phyloP scores from a whole-genome alignment of 257 asterid genomes.

The Nicotiana knightiana region DNA sequence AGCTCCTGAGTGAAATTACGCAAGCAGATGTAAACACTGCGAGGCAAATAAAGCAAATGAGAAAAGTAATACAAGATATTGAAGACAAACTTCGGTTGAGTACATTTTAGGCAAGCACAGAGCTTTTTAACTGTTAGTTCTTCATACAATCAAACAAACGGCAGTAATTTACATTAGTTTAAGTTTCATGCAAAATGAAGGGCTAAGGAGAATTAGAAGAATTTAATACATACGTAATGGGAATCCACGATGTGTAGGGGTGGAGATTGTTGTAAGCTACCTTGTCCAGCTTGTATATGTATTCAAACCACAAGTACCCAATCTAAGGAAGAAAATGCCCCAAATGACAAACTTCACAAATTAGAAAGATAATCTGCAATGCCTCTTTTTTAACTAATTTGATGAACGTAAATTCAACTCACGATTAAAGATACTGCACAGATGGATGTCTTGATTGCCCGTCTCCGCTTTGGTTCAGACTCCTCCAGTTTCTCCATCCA shows the following conservation, averaged over 20 bases:
- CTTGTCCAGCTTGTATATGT: conserved; percentile 89
- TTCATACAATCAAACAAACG: neutral
- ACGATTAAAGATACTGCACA: conserved; percentile 57
- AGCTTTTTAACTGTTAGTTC: neutral
- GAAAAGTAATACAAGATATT: conserved; percentile 8
- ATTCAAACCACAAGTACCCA: conserved; percentile 78
- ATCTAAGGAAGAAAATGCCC: conserved; percentile 18
- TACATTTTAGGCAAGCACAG: neutral
- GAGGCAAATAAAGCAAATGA: conserved; percentile 19
- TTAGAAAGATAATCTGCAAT: neutral
- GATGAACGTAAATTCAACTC: conserved; percentile 21
- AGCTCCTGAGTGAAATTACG: conserved; percentile 81
- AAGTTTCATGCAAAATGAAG: neutral
- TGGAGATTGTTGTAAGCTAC: conserved; percentile 82
- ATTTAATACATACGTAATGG: conserved; percentile 61
- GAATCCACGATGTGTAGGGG: conserved; percentile 99
- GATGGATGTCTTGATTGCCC: conserved; percentile 54
- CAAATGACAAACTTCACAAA: conserved; percentile 5
- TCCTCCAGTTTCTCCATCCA: conserved; percentile 98
- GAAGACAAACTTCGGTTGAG: neutral
- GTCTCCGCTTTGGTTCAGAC: conserved; percentile 62
- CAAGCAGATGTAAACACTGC: conserved; percentile 83
- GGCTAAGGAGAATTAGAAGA: neutral
- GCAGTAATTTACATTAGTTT: neutral
- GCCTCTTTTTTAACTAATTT: neutral